These are phyloP conservation scores for Phyllostachys edulis DNA, from an alignment of 176 grass and related monocot genomes.

Conservation along the genomic window DNA sequence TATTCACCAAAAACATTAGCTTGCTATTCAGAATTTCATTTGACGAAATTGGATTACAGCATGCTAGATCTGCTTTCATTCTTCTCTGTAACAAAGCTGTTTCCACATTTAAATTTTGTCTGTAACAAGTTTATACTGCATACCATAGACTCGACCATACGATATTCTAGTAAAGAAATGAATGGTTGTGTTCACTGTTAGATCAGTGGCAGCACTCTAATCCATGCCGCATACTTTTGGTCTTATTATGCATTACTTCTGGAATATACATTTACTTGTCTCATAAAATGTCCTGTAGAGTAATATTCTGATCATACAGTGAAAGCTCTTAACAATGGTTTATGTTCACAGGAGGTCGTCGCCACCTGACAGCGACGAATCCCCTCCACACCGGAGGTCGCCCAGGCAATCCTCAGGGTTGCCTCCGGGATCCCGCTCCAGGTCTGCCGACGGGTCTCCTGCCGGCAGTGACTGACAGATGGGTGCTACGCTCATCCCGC, in stretches of 20 bases:
- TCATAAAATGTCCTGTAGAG: background rate
- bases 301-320: background rate
- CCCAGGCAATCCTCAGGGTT: conserved; percentile 51
- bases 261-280: background rate
- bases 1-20: background rate
- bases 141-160: background rate
- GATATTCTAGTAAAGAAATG: background rate
- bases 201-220: background rate
- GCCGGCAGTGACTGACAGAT: conserved; percentile 39
- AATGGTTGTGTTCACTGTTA: background rate
- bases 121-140: background rate
- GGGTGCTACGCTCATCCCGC: background rate
- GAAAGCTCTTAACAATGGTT: background rate
- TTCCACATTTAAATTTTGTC: background rate
- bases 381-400: conserved; percentile 34
- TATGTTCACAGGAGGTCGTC: conserved; percentile 29
- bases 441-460: conserved; percentile 52
- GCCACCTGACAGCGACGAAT: conserved; percentile 36
- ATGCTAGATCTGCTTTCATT: background rate
- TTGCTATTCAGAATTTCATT: background rate
- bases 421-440: conserved; percentile 59
- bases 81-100: background rate
- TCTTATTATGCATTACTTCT: background rate
- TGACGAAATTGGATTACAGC: background rate
- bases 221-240: background rate